A percentile compares a stretch with the other conserved stretches of the same genome.
Evolutionary conservation across 164 flowering plant genomes (phyloP).

Genomic region (Aristolochia contorta): DNA sequence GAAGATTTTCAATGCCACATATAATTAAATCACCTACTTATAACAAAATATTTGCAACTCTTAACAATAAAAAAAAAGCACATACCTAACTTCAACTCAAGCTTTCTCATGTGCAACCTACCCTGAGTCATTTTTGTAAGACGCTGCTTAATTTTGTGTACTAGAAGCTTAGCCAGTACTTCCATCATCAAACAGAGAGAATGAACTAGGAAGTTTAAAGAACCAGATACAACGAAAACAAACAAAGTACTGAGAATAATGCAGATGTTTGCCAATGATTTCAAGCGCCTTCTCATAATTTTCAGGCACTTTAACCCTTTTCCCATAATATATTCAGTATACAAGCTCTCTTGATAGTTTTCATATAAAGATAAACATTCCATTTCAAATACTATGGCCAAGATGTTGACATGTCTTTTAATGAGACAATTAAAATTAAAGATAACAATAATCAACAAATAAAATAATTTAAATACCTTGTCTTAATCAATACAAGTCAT

Average conservation of each 20-base stretch:
- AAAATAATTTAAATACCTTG: no score
- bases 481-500: no score
- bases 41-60: no score
- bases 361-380: constrained; percentile 87
- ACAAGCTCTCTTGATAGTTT: constrained; percentile 88
- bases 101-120: constrained; percentile 91
- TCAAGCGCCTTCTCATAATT: constrained; percentile 84
- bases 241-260: constrained; percentile 1
- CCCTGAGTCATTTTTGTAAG: constrained; percentile 92
- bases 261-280: constrained; percentile 78
- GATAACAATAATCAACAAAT: no score
- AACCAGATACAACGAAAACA: no score
- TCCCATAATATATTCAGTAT: constrained; percentile 84
- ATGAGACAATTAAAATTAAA: no score
- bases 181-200: constrained; percentile 9
- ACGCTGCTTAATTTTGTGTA: constrained; percentile 78
- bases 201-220: background rate
- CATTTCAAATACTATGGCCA: constrained; percentile 25
- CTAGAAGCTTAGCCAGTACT: constrained; percentile 87
- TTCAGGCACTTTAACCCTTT: constrained; percentile 70
- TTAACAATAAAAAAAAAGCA: background rate
- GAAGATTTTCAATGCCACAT: no score
- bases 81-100: constrained; percentile 81
- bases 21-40: no score
- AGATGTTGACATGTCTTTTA: background rate